A percentile compares a stretch with the other conserved stretches of the same genome.
These are phyloP conservation scores for Mucor racemosus DNA, from an alignment of 371 early-diverging fungal species.

Conservation along the genomic window DNA sequence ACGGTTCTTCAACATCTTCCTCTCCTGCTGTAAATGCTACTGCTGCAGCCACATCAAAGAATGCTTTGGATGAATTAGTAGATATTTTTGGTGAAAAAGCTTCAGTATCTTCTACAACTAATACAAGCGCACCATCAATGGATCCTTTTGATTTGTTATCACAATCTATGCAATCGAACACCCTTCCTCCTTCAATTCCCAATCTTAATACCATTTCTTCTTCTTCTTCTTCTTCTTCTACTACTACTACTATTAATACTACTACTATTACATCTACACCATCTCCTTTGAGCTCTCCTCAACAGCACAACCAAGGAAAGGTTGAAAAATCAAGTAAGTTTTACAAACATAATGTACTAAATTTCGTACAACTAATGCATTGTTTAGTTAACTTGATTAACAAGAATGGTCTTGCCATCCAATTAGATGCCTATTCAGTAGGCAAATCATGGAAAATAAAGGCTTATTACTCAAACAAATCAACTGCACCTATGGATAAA, in stretches of 20 bases:
- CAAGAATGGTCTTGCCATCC: constrained; percentile 66
- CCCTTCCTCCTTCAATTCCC: constrained; percentile 5
- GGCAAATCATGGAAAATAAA: constrained; percentile 30
- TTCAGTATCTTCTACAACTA: constrained; percentile 1
- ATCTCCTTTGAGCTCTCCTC: not conserved
- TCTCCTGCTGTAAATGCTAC: constrained; percentile 12
- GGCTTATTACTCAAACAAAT: constrained; percentile 57
- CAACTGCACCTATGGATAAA: constrained; percentile 56
- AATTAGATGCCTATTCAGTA: constrained; percentile 39
- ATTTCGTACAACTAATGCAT: too few relatives aligned
- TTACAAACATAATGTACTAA: too few relatives aligned
- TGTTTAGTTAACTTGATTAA: constrained; percentile 42
- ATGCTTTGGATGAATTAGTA: constrained; percentile 27
- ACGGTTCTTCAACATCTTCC: not conserved
- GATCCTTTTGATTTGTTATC: constrained; percentile 30
- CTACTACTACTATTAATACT: not conserved
- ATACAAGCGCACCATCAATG: not conserved
- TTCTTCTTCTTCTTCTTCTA: not conserved
- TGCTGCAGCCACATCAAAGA: constrained; percentile 4
- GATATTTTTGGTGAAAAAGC: constrained; percentile 31
- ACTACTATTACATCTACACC: too few relatives aligned
- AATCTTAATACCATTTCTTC: not conserved
- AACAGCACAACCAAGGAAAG: not conserved
- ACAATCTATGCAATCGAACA: not conserved
- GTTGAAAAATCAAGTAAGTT: constrained; percentile 7